Evolutionary conservation across 1,284 basidiomycete genomes (phyloP), one percentile per base, ranked within the genome.

Genomic region (Boletus sp.): DNA sequence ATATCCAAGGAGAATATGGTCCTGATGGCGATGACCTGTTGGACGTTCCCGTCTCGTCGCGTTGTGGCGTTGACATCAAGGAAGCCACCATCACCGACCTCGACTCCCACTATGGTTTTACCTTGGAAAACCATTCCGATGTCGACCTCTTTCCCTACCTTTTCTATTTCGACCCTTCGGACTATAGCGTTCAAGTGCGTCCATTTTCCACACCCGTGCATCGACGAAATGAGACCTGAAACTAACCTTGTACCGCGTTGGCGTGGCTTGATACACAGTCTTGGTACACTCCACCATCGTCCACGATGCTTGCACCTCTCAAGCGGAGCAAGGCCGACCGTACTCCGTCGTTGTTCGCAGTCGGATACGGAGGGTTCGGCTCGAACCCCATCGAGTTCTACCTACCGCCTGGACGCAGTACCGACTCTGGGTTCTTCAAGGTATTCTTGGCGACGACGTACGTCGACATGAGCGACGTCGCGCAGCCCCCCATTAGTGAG

Each of bases 101-200:
- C 7, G 19, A 40, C 3, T 6, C 17, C 4, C 37, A 7, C 8
- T 62, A 62, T 16, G 39, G 57, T 10, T 36, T 59, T n/a, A 59
- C 55, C 23, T 41, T 60, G 40, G 50, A 58, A 38, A 59, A 59
- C 37, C 26, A 0, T 17, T 62, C 57, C n/a, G 36, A 52, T 0
- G 46, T 44, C 19, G 55, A 62, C 34, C 42, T 62, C 3, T 59
- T 58, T 8, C 57, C 60, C 12, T 59, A 62, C 39, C 14, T 59
- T 17, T 59, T 62, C 46, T 59, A 62, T 36, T 56, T 59, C 16
- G 60, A 59, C 8, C 59, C 59, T 5, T 60, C 49, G 5, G 57
- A 62, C 34, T 60, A 62, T 5, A 40, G 48, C 29, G 13, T 62
- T 22, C 39, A 52, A 12, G 57, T 62, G 2, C 19, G 49, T 58